Evolutionary conservation across 345 rosid genomes (phyloP).

Genomic region (Hypericum androsaemum): DNA sequence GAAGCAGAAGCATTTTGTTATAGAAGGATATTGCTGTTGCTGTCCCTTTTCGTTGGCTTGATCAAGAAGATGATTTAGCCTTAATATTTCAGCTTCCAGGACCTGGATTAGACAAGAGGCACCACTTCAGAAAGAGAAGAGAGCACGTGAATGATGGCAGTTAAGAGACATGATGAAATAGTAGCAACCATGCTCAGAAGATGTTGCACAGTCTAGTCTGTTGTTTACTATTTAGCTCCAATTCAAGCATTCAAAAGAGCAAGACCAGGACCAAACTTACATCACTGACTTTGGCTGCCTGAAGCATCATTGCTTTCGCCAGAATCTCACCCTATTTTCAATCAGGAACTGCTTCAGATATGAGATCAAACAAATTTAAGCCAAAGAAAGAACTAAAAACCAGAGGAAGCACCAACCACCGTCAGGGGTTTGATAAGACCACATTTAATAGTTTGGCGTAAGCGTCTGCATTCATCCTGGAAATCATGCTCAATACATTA

Average conservation of each 20-base stretch:
- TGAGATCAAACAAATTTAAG: conserved; percentile 2
- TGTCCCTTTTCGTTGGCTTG: conserved; percentile 80
- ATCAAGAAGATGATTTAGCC: conserved; percentile 64
- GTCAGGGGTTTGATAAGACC: conserved; percentile 55
- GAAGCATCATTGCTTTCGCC: conserved; percentile 54
- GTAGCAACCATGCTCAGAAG: too few species aligned
- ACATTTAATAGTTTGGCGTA: conserved; percentile 57
- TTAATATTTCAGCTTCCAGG: conserved; percentile 58
- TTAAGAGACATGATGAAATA: too few species aligned
- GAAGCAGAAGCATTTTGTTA: neutral
- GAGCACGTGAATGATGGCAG: too few species aligned
- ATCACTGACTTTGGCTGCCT: conserved; percentile 48
- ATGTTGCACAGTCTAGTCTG: too few species aligned
- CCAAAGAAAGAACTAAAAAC: conserved; percentile 8
- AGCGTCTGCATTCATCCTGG: conserved; percentile 77
- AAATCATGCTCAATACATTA: conserved; percentile 18
- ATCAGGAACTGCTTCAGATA: neutral
- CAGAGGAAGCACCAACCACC: conserved; percentile 45
- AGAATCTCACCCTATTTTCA: conserved; percentile 66
- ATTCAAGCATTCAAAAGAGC: conserved; percentile 2
- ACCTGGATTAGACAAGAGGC: conserved; percentile 29
- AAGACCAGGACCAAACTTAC: conserved; percentile 34
- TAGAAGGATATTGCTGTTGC: conserved; percentile 74
- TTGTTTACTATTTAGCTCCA: neutral
- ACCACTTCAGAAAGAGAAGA: conserved; percentile 8